These are phyloP conservation scores for Lizonia empirigonia DNA, from an alignment of 2,329 filamentous ascomycete genomes.

Conservation along the genomic window DNA sequence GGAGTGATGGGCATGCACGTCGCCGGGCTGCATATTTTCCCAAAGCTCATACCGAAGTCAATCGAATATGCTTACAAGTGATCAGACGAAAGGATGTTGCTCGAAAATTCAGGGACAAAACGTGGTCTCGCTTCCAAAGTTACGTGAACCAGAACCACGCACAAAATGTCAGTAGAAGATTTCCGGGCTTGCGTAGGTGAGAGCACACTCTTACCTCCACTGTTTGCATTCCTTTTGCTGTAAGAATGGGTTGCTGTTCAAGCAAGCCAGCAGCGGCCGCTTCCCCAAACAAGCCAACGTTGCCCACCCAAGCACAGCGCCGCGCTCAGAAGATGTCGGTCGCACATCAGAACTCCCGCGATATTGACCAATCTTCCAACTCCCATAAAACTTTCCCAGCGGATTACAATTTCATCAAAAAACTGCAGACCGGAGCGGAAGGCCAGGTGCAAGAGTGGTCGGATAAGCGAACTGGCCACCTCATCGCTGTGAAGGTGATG, in stretches of 20 bases:
- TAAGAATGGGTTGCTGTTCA: not conserved
- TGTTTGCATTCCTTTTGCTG: not conserved
- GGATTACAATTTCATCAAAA: not conserved
- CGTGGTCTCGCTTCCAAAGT: not conserved
- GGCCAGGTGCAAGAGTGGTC: constrained; percentile 20
- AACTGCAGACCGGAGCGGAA: constrained; percentile 16
- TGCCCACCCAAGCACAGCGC: not conserved
- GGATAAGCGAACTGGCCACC: not conserved
- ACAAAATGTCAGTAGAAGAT: not conserved
- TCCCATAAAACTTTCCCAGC: not conserved
- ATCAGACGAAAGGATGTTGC: not conserved
- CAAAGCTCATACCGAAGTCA: not conserved
- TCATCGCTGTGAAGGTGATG: constrained; percentile 25
- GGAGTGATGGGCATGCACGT: not conserved
- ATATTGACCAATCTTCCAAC: not conserved
- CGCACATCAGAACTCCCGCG: not conserved
- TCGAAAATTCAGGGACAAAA: not conserved
- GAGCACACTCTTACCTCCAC: not conserved
- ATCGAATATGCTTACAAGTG: not conserved
- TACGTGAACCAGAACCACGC: not conserved
- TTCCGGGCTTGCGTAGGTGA: not conserved
- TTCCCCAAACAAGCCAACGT: not conserved
- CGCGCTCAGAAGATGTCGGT: not conserved
- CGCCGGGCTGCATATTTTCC: not conserved
- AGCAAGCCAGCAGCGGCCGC: not conserved